Percentiles rank a stretch among this genome's conserved stretches.
These are phyloP conservation scores for Penicillium crystallinum DNA, from an alignment of 495 filamentous ascomycete genomes.

Conservation along the genomic window DNA sequence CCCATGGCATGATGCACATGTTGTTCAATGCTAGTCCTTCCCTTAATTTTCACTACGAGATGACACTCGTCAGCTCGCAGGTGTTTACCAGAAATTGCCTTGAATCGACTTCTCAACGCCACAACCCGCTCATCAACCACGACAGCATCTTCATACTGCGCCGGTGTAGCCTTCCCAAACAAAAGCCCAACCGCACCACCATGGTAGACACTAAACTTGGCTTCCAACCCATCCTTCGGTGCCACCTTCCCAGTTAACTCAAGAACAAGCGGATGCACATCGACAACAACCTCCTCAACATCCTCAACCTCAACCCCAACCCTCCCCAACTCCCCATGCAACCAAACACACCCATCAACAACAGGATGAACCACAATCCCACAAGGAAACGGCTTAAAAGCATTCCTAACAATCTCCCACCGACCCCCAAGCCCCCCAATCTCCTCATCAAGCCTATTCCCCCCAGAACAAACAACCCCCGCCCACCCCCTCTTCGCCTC, in stretches of 20 bases:
- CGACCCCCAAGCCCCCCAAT: constrained; percentile 9
- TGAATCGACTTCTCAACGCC: no score
- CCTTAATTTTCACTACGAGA: no score
- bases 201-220: constrained; percentile 52
- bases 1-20: no score
- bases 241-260: constrained; percentile 25
- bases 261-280: constrained; percentile 44
- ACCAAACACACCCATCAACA: constrained; percentile 46
- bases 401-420: constrained; percentile 50
- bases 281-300: constrained; percentile 21
- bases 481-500: constrained; percentile 53
- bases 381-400: constrained; percentile 54
- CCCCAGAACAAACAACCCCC: constrained; percentile 35
- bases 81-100: no score
- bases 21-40: no score
- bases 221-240: constrained; percentile 47
- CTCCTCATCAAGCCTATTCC: constrained; percentile 10
- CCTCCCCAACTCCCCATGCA: constrained; percentile 33
- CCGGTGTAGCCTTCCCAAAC: constrained; percentile 46
- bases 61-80: no score
- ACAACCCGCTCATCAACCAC: constrained; percentile 13
- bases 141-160: constrained; percentile 43
- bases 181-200: constrained; percentile 45
- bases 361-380: constrained; percentile 53
- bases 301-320: constrained; percentile 10